Percentiles rank a stretch among this genome's conserved stretches.
Conservation (phyloP, 2,329 filamentous ascomycete genomes). For the Verruconis gallopava region DNA sequence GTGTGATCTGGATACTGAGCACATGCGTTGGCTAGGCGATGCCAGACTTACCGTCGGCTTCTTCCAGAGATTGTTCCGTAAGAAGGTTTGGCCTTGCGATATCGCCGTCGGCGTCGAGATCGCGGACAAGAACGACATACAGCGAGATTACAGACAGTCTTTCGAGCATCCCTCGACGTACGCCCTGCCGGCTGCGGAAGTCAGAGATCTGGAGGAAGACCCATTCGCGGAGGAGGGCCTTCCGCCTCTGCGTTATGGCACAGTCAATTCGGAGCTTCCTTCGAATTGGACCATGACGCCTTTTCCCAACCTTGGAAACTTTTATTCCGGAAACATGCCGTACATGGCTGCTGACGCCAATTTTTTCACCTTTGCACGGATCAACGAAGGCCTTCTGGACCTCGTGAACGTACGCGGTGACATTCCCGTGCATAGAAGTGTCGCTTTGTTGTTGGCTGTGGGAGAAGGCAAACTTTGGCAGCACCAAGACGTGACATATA, state of each 20-base stretch:
- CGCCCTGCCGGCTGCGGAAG: constrained; percentile 11
- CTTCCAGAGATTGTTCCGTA: constrained; percentile 59
- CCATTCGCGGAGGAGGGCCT: too few relatives aligned
- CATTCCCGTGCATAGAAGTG: constrained; percentile 50
- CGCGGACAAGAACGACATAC: constrained; percentile 47
- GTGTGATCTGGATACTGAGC: constrained; percentile 75
- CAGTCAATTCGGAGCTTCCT: constrained; percentile 63
- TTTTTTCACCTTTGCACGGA: constrained; percentile 75
- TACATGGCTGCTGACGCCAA: constrained; percentile 79
- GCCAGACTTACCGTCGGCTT: constrained; percentile 78
- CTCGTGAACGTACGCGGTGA: constrained; percentile 69
- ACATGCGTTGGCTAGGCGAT: constrained; percentile 85
- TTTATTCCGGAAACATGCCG: constrained; percentile 91
- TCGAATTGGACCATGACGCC: constrained; percentile 62
- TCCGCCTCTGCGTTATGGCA: constrained; percentile 66
- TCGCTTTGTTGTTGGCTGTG: constrained; percentile 59
- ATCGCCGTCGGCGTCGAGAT: constrained; percentile 74
- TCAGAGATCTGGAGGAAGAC: constrained; percentile 11
- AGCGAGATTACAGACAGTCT: constrained; percentile 18
- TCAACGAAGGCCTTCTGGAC: constrained; percentile 77
- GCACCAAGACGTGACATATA: constrained; percentile 61
- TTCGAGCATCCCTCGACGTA: constrained; percentile 14
- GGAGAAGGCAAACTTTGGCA: constrained; percentile 69
- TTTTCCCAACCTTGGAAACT: constrained; percentile 71
- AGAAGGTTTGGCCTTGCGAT: constrained; percentile 78